phyloP scores from a whole-genome alignment of 2,329 filamentous ascomycete species.

The Clonostachys sp. region DNA sequence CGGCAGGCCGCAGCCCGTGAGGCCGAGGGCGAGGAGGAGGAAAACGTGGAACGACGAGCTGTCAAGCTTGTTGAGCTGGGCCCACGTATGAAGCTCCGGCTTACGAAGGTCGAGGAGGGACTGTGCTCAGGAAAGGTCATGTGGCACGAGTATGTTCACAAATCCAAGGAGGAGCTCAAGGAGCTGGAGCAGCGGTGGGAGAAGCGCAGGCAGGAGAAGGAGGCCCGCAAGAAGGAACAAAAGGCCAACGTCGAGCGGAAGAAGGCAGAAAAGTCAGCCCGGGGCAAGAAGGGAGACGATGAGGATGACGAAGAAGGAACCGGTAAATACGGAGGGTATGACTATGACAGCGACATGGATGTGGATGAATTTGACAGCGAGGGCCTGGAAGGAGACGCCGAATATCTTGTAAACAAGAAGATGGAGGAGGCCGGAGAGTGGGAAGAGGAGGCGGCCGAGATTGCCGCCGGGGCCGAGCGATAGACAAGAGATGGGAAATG shows the following conservation, averaged over 20 bases:
- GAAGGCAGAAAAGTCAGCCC: constrained; percentile 42
- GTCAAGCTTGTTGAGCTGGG: constrained; percentile 92
- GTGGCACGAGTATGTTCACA: constrained; percentile 96
- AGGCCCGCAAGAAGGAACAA: constrained; percentile 74
- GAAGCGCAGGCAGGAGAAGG: constrained; percentile 73
- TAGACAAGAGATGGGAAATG: neutral
- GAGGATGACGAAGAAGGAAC: constrained; percentile 29
- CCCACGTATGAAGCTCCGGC: constrained; percentile 78
- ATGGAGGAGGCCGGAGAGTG: constrained; percentile 47
- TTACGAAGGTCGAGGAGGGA: constrained; percentile 96
- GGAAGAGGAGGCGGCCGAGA: constrained; percentile 44
- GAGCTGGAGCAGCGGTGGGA: constrained; percentile 83
- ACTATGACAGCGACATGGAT: constrained; percentile 35
- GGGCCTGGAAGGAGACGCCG: constrained; percentile 43
- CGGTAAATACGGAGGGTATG: constrained; percentile 31
- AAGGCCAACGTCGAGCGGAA: constrained; percentile 90
- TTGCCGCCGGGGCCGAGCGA: constrained; percentile 7
- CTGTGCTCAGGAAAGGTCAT: constrained; percentile 85
- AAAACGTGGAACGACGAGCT: constrained; percentile 73
- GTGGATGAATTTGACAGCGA: constrained; percentile 47
- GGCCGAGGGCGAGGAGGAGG: constrained; percentile 39
- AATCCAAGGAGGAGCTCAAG: constrained; percentile 72
- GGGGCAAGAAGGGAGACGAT: constrained; percentile 28
- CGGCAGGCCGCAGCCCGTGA: constrained; percentile 34
- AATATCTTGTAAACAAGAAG: constrained; percentile 40